A percentile compares a stretch with the other conserved stretches of the same genome.
Evolutionary conservation across 148 eudicot genomes (phyloP).

Genomic region (Diospyros kaki): DNA sequence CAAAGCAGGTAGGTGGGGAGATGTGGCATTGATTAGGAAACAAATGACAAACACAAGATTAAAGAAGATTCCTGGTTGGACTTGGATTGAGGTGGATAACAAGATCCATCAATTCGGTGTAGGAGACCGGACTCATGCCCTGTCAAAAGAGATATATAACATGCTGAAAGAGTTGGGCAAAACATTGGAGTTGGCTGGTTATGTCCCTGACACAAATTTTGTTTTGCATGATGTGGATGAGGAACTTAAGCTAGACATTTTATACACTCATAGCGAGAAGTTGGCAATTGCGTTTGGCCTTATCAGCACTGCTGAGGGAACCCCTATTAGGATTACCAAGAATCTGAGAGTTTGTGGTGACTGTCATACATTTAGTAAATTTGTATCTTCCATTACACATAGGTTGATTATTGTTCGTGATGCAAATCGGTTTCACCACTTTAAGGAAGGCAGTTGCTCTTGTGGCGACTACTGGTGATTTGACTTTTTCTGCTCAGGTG

Average conservation of each 20-base stretch:
- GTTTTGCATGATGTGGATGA: conserved; percentile 32
- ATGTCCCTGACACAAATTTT: conserved; percentile 27
- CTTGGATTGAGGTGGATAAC: conserved; percentile 26
- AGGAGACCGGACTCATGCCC: conserved; percentile 21
- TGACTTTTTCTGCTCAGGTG: not conserved
- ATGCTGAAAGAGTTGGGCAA: conserved; percentile 17
- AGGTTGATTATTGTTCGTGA: conserved; percentile 26
- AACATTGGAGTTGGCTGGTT: conserved; percentile 22
- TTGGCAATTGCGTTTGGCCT: conserved; percentile 33
- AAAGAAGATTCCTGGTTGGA: conserved; percentile 28
- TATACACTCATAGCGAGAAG: conserved; percentile 23
- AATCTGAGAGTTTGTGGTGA: conserved; percentile 31
- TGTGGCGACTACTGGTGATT: conserved; percentile 28
- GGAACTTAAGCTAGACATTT: conserved; percentile 20
- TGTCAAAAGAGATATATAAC: conserved; percentile 20
- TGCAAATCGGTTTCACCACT: conserved; percentile 32
- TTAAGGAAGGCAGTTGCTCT: conserved; percentile 21
- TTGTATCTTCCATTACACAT: conserved; percentile 16
- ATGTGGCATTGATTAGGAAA: conserved; percentile 23
- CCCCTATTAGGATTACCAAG: conserved; percentile 25
- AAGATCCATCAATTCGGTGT: conserved; percentile 24
- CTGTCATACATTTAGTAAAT: conserved; percentile 26
- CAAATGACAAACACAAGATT: conserved; percentile 22
- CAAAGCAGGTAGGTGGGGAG: conserved; percentile 25
- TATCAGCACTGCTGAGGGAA: conserved; percentile 20